Evolutionary conservation across 1,139 yeast genomes (phyloP).

Genomic region (Yamadazyma atmosphaerica): DNA sequence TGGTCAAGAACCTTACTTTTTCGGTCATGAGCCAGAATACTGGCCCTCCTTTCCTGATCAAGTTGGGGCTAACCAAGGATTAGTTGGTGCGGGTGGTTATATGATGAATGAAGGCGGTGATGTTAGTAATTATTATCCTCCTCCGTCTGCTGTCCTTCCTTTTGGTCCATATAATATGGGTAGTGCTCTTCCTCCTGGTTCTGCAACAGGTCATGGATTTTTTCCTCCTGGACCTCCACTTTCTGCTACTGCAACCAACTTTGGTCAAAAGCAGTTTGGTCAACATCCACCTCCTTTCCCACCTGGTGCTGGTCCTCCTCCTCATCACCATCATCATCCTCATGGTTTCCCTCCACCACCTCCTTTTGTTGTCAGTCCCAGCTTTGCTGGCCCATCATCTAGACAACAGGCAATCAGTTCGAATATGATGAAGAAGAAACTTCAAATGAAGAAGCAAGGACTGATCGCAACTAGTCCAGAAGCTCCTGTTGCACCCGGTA

Average conservation of each 20-base stretch:
- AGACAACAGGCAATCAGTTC: constrained; percentile 17
- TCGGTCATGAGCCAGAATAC: constrained; percentile 11
- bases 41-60: constrained; percentile 11
- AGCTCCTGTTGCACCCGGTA: constrained; percentile 2
- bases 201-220: constrained; percentile 4
- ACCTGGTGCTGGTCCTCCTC: constrained; percentile 3
- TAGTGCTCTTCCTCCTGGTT: background rate
- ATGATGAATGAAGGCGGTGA: background rate
- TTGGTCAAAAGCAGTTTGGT: background rate
- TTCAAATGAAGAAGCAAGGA: constrained; percentile 12
- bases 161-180: background rate
- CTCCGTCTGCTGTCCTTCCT: constrained; percentile 4
- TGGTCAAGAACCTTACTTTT: constrained; percentile 7
- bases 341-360: constrained; percentile 8
- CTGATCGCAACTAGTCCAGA: constrained; percentile 3
- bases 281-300: constrained; percentile 4
- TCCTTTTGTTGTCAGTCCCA: constrained; percentile 1
- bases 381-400: constrained; percentile 7
- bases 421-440: constrained; percentile 17
- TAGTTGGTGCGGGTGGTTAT: constrained; percentile 13
- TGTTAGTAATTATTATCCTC: constrained; percentile 6
- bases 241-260: constrained; percentile 2
- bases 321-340: too few species aligned
- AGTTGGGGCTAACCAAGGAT: constrained; percentile 8
- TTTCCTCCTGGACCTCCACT: constrained; percentile 8